Base-by-base conservation (phyloP, 2,329 filamentous ascomycete genomes). In the Aureobasidium sp. region DNA sequence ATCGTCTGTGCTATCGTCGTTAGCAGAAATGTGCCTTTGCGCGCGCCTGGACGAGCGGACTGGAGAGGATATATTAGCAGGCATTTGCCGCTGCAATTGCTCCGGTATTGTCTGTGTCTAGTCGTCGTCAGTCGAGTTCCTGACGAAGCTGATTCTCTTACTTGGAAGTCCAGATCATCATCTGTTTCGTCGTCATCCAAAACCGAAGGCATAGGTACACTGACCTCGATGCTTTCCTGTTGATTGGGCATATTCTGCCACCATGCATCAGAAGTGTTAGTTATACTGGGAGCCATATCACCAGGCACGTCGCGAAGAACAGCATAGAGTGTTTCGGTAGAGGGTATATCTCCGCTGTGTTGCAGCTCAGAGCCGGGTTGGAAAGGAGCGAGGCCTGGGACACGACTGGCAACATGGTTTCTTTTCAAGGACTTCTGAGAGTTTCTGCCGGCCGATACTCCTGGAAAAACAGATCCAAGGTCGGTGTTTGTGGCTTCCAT, bases 381-480 rank as follows among this genome's bases (percentile, higher is more conserved):
- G n/a, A 54, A 61, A 25, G 42, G 41, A 6, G 76, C 78, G 45
- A 85, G 72, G 0, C 83, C 84, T 67, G 78, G 79, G 39, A 87
- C 77, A 65, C 81, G 73, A 65, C 74, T 77, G 15, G 77, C 79
- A n/a, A 81, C 77, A 65, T 83, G 79, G 64, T 79, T 73, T 63
- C 81, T 73, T 65, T 78, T 75, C 60, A 76, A 72, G 27, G 70
- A 69, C 64, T 77, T 79, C 53, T 76, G 75, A 41, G 74, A 73
- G 29, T 71, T 66, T 57, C 78, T 81, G 57, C 77, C 65, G 21
- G 78, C 77, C 32, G 77, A 74, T 25, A 78, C 76, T 27, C 78
- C 78, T 5, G 83, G 84, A 67, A 87, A 86, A 2, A 85, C 77
- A 11, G 77, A 76, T 16, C 78, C 78, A 6, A 86, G 69, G 66